Evolutionary conservation across 306 rosid genomes (phyloP).

Genomic region (Medicago arabica): DNA sequence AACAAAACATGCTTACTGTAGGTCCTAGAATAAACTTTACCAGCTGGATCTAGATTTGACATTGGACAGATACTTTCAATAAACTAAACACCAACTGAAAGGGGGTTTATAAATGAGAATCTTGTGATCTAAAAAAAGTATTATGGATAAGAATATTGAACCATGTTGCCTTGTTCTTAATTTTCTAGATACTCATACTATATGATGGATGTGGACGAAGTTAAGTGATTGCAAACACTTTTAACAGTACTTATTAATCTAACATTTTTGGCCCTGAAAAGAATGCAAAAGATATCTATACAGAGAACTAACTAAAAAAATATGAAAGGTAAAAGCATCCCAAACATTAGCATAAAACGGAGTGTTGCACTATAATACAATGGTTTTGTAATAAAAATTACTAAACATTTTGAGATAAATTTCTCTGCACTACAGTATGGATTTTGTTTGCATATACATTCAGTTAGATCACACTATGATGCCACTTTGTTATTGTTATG

Average conservation of each 20-base stretch:
- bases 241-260: neutral
- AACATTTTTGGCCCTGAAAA: neutral
- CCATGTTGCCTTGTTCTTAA: too few species aligned
- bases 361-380: conserved; percentile 1
- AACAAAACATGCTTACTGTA: conserved; percentile 20
- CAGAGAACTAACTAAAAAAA: too few species aligned
- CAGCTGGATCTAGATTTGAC: conserved; percentile 24
- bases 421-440: neutral
- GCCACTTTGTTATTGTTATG: neutral
- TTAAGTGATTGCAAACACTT: too few species aligned
- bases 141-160: too few species aligned
- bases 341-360: neutral
- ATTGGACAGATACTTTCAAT: conserved; percentile 34
- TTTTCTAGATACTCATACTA: too few species aligned
- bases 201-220: too few species aligned
- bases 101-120: neutral
- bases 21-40: conserved; percentile 29
- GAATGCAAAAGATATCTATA: neutral
- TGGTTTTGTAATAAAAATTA: neutral
- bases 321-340: neutral
- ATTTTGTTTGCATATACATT: neutral
- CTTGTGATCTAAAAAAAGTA: conserved; percentile 25
- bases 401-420: neutral
- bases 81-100: conserved; percentile 21
- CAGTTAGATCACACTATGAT: neutral